phyloP scores from a whole-genome alignment of 2,329 filamentous ascomycete genomes.

The Claviceps paspali region DNA sequence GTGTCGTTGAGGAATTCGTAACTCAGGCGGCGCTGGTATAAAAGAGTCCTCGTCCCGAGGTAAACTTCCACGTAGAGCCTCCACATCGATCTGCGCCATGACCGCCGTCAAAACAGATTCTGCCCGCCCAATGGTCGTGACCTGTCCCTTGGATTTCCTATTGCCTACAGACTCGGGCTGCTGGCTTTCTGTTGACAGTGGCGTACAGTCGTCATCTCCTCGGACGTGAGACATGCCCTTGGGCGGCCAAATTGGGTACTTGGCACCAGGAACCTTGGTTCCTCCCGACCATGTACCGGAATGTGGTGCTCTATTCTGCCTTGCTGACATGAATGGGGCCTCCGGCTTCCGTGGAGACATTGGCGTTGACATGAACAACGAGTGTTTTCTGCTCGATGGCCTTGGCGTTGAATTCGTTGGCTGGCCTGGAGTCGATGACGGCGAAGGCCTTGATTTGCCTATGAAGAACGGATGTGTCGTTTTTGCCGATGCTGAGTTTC shows the following conservation, averaged over 20 bases:
- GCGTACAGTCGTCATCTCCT: slow-evolving; percentile 19
- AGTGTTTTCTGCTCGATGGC: slow-evolving; percentile 18
- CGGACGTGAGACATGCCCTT: slow-evolving; percentile 49
- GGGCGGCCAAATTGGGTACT: slow-evolving; percentile 57
- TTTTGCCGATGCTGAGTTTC: slow-evolving; percentile 13
- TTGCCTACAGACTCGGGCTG: not conserved
- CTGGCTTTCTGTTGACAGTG: not conserved
- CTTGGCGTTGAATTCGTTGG: slow-evolving; percentile 11
- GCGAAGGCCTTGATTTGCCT: slow-evolving; percentile 17
- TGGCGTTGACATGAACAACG: slow-evolving; percentile 37
- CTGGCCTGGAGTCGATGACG: slow-evolving; percentile 9
- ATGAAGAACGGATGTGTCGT: slow-evolving; percentile 28
- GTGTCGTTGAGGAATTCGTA: slow-evolving; percentile 39
- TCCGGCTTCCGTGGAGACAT: slow-evolving; percentile 32
- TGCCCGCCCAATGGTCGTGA: slow-evolving; percentile 21
- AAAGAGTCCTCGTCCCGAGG: slow-evolving; percentile 23
- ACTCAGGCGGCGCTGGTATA: slow-evolving; percentile 27
- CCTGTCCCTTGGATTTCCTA: slow-evolving; percentile 36
- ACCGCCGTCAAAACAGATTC: slow-evolving; percentile 28
- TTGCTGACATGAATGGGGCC: slow-evolving; percentile 14
- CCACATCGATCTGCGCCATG: slow-evolving; percentile 13
- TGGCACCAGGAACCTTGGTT: slow-evolving; percentile 49
- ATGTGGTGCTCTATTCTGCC: slow-evolving; percentile 16
- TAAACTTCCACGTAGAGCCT: slow-evolving; percentile 13
- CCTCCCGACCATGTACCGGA: slow-evolving; percentile 29